A percentile compares a stretch with the other conserved stretches of the same genome.
phyloP scores from a whole-genome alignment of 805 yeast genomes.

The Nematodospora valgi region DNA sequence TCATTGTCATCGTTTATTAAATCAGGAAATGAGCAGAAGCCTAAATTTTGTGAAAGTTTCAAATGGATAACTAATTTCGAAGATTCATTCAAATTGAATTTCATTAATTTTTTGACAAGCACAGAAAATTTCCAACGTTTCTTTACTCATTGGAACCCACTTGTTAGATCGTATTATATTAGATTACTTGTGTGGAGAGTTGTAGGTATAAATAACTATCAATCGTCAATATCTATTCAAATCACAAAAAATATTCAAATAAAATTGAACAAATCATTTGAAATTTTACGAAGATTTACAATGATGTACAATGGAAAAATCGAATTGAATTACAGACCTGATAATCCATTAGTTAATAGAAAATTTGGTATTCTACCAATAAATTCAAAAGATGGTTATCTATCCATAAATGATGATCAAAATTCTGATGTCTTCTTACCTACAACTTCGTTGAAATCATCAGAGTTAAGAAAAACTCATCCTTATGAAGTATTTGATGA shows the following conservation, averaged over 20 bases:
- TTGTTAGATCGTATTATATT: slow-evolving; percentile 66
- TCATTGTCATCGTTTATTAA: slow-evolving; percentile 12
- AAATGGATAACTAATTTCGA: slow-evolving; percentile 40
- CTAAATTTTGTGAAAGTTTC: neutral
- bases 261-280: slow-evolving; percentile 27
- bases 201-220: slow-evolving; percentile 39
- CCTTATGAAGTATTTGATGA: slow-evolving; percentile 67
- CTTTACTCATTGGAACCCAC: slow-evolving; percentile 78
- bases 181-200: slow-evolving; percentile 69
- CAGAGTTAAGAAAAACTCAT: slow-evolving; percentile 47
- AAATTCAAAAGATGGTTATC: slow-evolving; percentile 21
- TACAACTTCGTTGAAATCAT: slow-evolving; percentile 14
- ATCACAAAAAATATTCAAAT: slow-evolving; percentile 27
- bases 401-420: slow-evolving; percentile 11
- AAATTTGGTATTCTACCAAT: slow-evolving; percentile 43
- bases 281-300: slow-evolving; percentile 24
- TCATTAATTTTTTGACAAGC: slow-evolving; percentile 54
- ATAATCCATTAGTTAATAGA: slow-evolving; percentile 44
- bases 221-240: slow-evolving; percentile 29
- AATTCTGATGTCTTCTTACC: slow-evolving; percentile 7
- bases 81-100: slow-evolving; percentile 45
- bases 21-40: neutral
- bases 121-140: slow-evolving; percentile 49
- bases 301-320: slow-evolving; percentile 16
- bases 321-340: slow-evolving; percentile 28